A percentile compares a stretch with the other conserved stretches of the same genome.
Conservation (phyloP, 2,329 filamentous ascomycete species). For the Leptodontidium sp. region DNA sequence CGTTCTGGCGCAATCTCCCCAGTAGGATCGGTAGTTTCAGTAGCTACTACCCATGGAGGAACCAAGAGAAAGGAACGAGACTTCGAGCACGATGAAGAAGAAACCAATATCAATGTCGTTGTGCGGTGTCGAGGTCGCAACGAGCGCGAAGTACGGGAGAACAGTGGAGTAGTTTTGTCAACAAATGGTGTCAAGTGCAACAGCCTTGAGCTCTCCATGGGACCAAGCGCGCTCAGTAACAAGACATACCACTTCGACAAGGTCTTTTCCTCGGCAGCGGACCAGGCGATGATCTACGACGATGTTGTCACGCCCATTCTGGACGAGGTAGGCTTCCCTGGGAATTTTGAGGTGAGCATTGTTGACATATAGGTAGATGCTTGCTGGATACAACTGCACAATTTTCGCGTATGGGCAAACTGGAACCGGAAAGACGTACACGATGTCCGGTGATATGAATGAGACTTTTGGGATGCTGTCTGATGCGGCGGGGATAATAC, state of each 20-base stretch:
- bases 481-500: constrained; percentile 94
- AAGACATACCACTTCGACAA: constrained; percentile 98
- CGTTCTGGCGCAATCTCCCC: constrained; percentile 62
- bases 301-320: constrained; percentile 93
- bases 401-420: constrained; percentile 99
- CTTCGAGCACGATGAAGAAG: constrained; percentile 77
- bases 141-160: constrained; percentile 91
- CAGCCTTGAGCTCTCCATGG: constrained; percentile 87
- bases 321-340: constrained; percentile 73
- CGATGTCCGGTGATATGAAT: constrained; percentile 97
- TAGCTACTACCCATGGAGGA: constrained; percentile 59
- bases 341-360: constrained; percentile 8
- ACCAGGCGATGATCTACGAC: constrained; percentile 93
- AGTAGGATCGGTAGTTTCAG: constrained; percentile 71
- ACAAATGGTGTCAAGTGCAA: constrained; percentile 90
- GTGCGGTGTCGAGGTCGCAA: constrained; percentile 93
- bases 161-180: constrained; percentile 89
- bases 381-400: constrained; percentile 95
- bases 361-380: constrained; percentile 67
- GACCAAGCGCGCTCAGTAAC: constrained; percentile 89
- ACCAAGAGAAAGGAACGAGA: constrained; percentile 89
- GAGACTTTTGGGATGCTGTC: constrained; percentile 86
- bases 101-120: constrained; percentile 98
- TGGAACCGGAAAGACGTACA: constrained; percentile 98
- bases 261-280: constrained; percentile 93